A percentile compares a stretch with the other conserved stretches of the same genome.
Evolutionary conservation across 805 yeast genomes (phyloP).

Genomic region (Suhomyces sp.): DNA sequence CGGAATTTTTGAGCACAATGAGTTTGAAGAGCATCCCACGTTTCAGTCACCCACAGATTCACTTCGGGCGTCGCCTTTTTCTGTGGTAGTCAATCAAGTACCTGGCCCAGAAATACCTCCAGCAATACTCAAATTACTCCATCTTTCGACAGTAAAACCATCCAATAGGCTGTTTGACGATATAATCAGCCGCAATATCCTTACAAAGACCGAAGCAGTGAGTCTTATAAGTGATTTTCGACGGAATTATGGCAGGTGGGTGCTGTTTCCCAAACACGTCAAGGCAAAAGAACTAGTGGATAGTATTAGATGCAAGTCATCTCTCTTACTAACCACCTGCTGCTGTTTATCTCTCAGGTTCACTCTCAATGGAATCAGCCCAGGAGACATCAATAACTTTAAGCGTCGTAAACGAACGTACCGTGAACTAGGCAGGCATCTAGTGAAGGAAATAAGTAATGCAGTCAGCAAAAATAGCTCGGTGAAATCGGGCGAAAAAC

Average conservation of each 20-base stretch:
- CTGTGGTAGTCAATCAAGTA: slow-evolving; percentile 34
- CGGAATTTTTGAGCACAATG: not conserved
- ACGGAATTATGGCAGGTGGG: slow-evolving; percentile 74
- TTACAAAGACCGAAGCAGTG: slow-evolving; percentile 47
- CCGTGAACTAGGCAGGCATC: slow-evolving; percentile 39
- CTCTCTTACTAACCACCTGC: slow-evolving; percentile 64
- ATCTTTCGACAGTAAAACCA: slow-evolving; percentile 10
- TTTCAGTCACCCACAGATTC: slow-evolving; percentile 38
- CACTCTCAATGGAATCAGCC: slow-evolving; percentile 20
- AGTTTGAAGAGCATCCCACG: slow-evolving; percentile 10
- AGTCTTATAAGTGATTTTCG: slow-evolving; percentile 56
- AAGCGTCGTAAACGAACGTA: slow-evolving; percentile 32
- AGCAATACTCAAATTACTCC: slow-evolving; percentile 34
- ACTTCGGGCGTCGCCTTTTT: slow-evolving; percentile 43
- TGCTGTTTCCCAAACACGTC: slow-evolving; percentile 58
- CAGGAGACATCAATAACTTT: slow-evolving; percentile 19
- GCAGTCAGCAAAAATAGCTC: slow-evolving; percentile 37
- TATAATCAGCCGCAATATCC: slow-evolving; percentile 48
- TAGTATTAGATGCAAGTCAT: slow-evolving; percentile 48
- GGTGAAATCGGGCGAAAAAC: slow-evolving; percentile 14
- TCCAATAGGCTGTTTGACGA: slow-evolving; percentile 34
- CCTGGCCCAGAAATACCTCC: slow-evolving; percentile 26
- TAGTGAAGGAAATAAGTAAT: slow-evolving; percentile 48
- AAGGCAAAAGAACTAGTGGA: slow-evolving; percentile 49
- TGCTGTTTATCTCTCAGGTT: slow-evolving; percentile 63